phyloP scores from a whole-genome alignment of 306 rosid genomes.

The Cucurbita pepo region DNA sequence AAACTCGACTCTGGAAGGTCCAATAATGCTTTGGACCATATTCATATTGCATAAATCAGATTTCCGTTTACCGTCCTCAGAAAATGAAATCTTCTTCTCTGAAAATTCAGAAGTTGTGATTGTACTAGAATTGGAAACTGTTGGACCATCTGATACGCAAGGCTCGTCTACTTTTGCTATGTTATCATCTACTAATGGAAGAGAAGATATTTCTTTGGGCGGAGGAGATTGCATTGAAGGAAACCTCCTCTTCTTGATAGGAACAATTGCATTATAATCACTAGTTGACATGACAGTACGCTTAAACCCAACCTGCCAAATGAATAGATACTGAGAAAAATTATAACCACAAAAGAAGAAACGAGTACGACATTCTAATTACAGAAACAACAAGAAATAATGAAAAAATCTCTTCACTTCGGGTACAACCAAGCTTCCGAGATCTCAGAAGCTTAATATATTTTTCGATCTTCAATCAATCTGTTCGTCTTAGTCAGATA shows the following conservation, averaged over 20 bases:
- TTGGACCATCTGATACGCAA: conserved; percentile 31
- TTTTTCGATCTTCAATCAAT: neutral
- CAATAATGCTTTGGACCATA: conserved; percentile 17
- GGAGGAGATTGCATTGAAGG: conserved; percentile 27
- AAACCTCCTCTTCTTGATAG: conserved; percentile 84
- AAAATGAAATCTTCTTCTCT: conserved; percentile 15
- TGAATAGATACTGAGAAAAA: conserved; percentile 12
- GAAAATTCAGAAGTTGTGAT: conserved; percentile 31
- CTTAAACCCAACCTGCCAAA: conserved; percentile 74
- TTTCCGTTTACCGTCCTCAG: conserved; percentile 28
- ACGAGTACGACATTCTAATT: too few species aligned
- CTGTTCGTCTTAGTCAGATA: neutral
- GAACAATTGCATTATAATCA: conserved; percentile 72
- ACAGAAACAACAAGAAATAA: neutral
- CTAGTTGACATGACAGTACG: conserved; percentile 43
- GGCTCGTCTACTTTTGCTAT: conserved; percentile 23
- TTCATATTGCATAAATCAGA: conserved; percentile 17
- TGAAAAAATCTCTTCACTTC: neutral
- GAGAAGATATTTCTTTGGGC: conserved; percentile 37
- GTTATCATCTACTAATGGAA: conserved; percentile 19
- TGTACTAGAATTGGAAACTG: conserved; percentile 27
- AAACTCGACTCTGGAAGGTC: conserved; percentile 19
- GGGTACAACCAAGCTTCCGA: neutral
- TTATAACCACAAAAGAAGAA: too few species aligned
- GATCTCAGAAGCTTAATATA: neutral